Evolutionary conservation across 768 basidiomycete genomes (phyloP), one percentile per base, ranked within the genome.

Genomic region (Leccinum pellstonianum): DNA sequence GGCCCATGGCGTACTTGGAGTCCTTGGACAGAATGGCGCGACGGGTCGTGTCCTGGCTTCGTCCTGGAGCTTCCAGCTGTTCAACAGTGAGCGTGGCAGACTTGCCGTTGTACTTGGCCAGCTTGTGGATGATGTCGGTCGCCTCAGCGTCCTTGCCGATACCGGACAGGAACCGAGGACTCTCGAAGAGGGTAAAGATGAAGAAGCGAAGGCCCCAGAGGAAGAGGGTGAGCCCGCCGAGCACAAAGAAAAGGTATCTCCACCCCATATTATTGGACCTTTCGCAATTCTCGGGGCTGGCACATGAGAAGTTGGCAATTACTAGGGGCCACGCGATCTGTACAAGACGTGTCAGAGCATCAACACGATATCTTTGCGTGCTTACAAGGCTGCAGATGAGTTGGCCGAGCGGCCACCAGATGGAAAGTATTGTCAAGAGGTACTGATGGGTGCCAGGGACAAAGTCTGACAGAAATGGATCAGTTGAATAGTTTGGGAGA

Each of bases 271-370:
- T 86, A 19, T 80, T 62, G 2, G 75, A 68, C 51, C 73, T 77
- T 38, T 75, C 59, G 60, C 82, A 82, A 3, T 73, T 64, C 5
- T 57, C 59, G 0, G 72, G 17, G 3, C 69, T 63, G 0, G 76
- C 55, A 61, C 85, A 86, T 7, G 85, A 82, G 60, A 80, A 80
- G 62, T 83, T 81, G 14, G 81, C 75, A 17, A 86, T 81, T 21
- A n/a, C n/a, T n/a, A 86, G 67, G 2, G 85, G 83, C 84, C 85
- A 86, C 1, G 84, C 84, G 60, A 86, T 65, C 82, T 83, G 43
- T 25, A 38, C n/a, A 15, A 1, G 3, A 15, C 4, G 3, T 10
- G 23, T 58, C 5, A 49, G 37, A 17, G 8, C 17, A 31, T 8
- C 48, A 33, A 43, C 11, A 21, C 1, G 46, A 3, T 0, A 37